Evolutionary conservation across 2,329 filamentous ascomycete species (phyloP), one percentile per base, ranked within the genome.

Genomic region (Aspergillus fructus): DNA sequence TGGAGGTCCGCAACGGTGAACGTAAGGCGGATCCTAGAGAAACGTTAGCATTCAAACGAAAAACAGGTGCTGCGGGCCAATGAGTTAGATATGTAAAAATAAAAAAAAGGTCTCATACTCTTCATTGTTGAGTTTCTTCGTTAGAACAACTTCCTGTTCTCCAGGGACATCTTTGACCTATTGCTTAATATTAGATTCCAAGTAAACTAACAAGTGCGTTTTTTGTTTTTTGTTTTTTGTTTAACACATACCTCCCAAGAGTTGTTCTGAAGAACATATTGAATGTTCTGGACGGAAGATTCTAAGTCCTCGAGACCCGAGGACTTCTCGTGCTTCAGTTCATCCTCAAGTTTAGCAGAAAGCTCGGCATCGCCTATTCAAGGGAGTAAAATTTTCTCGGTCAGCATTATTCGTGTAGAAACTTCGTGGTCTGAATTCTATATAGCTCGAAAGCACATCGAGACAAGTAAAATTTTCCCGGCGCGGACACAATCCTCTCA

Each of bases 1-100:
- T 90, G 85, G 61, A 96, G 84, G 74, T 96, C 91, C 66, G 89
- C 86, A 69, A 96, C 90, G 65, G 89, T 91, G 79, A 96, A 96
- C 63, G 87, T 86, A 63, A 96, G 84, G 61, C 88, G 88, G 78
- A 93, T 90, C 68, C 86, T 89, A n/a, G 30, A 23, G 12, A 13
- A 21, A 34, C 13, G 17, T 43, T 61, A 21, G 58, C 45, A 39
- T 21, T 2, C 9, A 30, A 30, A 30, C 2, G 27, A 42, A 33
- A 24, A 33, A 7, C 6, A 15, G 15, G 21, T 7, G 15, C 9
- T 15, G 13, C 13, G 15, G 15, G 21, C 13, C n/a, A 13, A 23
- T 8, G 17, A 17, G 11, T 12, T 23, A 24, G 27, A 37, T 12
- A 6, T 17, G 9, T 15, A 4, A 37, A 6, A 15, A n/a, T 2